Base-by-base conservation (phyloP, 345 rosid species). In the Eutrema heterophyllum region DNA sequence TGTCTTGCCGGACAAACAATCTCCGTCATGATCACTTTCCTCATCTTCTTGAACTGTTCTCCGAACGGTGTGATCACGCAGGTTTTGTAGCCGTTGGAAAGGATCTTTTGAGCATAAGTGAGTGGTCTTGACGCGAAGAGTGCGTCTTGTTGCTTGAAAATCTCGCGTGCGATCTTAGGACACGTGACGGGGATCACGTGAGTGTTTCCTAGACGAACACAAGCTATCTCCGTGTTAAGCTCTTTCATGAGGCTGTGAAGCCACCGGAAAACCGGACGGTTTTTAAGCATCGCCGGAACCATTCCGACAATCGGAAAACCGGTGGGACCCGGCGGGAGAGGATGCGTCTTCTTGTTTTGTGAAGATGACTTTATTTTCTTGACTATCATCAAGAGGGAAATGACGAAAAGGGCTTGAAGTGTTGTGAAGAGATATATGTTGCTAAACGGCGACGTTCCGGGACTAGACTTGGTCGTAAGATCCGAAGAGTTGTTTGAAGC, bases 251-350 rank as follows among this genome's bases (percentile, higher is more conserved):
- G 74, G 55, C 73, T 48, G 24, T 73, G 81, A 9, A 80, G 46
- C 83, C 81, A 80, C 73, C 70, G 63, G 77, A 80, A 80, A 14
- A 44, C 60, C 0, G 83, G 83, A 53, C 78, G 80, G 73, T 64
- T 64, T 5, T 62, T 50, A 27, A 70, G 73, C 65, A 77, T 64
- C 24, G 44, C 39, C 12, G 79, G 81, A 6, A 83, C 9, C 70
- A 46, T 73, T 2, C 86, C 86, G 14, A 83, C 46, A 9, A 83
- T 12, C 1, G 80, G 86, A 63, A 78, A 83, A 12, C 80, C 78
- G 5, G 18, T 63, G 18, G 83, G 83, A 10, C 86, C 83, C 9
- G 86, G 86, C 4, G 83, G 86, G 21, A 78, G 83, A 18, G 77
- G 81, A 38, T 29, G 41, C 32, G 65, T 5, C 26, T 67, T 71